A percentile compares a stretch with the other conserved stretches of the same genome.
Conservation (phyloP, 495 filamentous ascomycete genomes). For the Penicillium herquei region DNA sequence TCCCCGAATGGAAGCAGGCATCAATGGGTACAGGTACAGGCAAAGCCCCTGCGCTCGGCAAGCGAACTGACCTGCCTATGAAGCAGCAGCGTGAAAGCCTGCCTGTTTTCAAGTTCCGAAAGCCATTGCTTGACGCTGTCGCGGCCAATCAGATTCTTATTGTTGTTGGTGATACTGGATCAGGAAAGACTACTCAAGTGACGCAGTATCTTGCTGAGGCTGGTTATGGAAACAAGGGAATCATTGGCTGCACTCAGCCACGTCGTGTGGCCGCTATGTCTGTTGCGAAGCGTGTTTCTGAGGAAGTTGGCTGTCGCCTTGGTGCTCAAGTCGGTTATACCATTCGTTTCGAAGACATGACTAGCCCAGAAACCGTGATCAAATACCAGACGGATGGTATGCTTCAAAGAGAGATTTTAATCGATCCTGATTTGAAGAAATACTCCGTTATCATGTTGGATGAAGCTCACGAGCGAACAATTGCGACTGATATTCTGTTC, state of each 20-base stretch:
- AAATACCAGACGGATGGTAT: conserved; percentile 99
- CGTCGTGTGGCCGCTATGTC: conserved; percentile 97
- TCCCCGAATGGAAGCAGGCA: conserved; percentile 92
- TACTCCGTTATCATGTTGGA: conserved; percentile 99
- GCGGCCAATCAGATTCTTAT: conserved; percentile 86
- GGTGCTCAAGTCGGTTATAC: conserved; percentile 96
- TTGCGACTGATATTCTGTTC: conserved; percentile 93
- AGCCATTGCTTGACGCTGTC: conserved; percentile 85
- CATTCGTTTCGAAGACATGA: conserved; percentile 96
- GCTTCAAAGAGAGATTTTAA: conserved; percentile 89
- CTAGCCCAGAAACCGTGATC: conserved; percentile 84
- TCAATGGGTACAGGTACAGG: conserved; percentile 53
- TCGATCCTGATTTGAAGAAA: conserved; percentile 80
- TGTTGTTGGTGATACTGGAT: conserved; percentile 96
- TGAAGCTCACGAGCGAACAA: conserved; percentile 96
- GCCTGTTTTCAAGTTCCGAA: conserved; percentile 87
- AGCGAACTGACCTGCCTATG: conserved; percentile 86
- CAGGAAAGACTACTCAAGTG: conserved; percentile 95
- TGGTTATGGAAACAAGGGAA: conserved; percentile 83
- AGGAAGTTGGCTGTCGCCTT: conserved; percentile 90
- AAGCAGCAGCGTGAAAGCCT: conserved; percentile 91
- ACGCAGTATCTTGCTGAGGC: conserved; percentile 94
- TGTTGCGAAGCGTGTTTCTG: conserved; percentile 92
- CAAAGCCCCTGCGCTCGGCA: conserved; percentile 80
- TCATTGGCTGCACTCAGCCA: conserved; percentile 97